Evolutionary conservation across 2,329 filamentous ascomycete species (phyloP), one percentile per base, ranked within the genome.

Genomic region (Teratosphaeria zuluensis): DNA sequence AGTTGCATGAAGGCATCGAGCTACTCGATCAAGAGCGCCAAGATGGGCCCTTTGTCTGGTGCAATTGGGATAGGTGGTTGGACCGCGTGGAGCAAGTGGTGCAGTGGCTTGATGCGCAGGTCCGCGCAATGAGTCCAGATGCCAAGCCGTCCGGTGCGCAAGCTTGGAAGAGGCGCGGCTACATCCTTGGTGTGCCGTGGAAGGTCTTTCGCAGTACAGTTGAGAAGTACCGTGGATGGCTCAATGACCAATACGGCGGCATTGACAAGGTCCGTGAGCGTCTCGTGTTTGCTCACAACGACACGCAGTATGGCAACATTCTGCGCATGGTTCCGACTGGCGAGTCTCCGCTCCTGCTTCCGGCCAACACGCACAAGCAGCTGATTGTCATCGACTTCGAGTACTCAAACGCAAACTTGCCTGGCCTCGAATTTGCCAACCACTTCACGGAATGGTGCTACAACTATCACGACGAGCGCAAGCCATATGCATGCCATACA

Each of bases 401-500:
- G 70, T 99, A 99, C 71, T 89, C 94, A 1, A 92, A 87, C 2
- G 91, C 92, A 59, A 99, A 97, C 71, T 80, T 86, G 0, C 85
- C 85, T 0, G 94, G 91, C 1, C 80, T 90, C 16, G 94, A 99
- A 73, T 97, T 99, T 71, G 94, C 91, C 59, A 99, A 99, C 72
- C 94, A 99, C 74, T 99, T 99, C 74, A 84, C 90, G 0, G 94
- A 99, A 75, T 99, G 94, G 94, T 89, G 90, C 66, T 97, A 97
- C 79, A 92, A 99, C 75, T 99, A 99, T 74, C 92, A 96, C 71
- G 86, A 94, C 70, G 74, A 83, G 2, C 76, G 78, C 31, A 76
- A 75, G 33, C 78, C 90, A 0, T 73, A 72, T 60, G 83, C 79
- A 30, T 92, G 89, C 78, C 84, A 87, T 67, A 82, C 82, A 4